Evolutionary conservation across 257 asterid species (phyloP).

Genomic region (Solanum pinnatisectum): DNA sequence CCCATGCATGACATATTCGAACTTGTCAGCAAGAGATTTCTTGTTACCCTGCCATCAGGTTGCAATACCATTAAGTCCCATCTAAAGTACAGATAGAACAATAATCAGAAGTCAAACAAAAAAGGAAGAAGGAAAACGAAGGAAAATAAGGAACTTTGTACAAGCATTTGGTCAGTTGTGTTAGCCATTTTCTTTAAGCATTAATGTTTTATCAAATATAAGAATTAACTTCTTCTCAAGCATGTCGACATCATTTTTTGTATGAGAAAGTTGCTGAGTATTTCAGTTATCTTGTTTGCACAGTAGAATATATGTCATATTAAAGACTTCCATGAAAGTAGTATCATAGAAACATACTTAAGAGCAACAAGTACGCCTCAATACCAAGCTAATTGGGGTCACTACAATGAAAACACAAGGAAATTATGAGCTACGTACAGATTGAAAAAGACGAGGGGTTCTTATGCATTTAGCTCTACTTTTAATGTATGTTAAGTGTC

Average conservation of each 20-base stretch:
- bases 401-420: not conserved
- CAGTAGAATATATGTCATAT: not conserved
- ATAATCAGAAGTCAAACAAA: not conserved
- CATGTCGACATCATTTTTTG: too few species aligned
- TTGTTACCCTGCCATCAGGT: slow-evolving; percentile 43
- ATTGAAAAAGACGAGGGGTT: too few species aligned
- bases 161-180: not conserved
- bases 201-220: not conserved
- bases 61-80: not conserved
- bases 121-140: too few species aligned
- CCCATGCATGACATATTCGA: slow-evolving; percentile 92
- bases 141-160: not conserved
- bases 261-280: too few species aligned
- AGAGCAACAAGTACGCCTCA: not conserved
- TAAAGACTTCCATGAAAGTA: not conserved
- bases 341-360: not conserved
- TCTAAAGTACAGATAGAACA: not conserved
- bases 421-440: too few species aligned
- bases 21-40: slow-evolving; percentile 82
- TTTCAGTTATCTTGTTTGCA: too few species aligned
- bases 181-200: not conserved
- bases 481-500: not conserved
- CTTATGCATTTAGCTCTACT: not conserved
- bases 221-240: too few species aligned
- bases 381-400: not conserved